Base-by-base conservation (phyloP, 2,329 filamentous ascomycete genomes). In the Lizonia empirigonia region DNA sequence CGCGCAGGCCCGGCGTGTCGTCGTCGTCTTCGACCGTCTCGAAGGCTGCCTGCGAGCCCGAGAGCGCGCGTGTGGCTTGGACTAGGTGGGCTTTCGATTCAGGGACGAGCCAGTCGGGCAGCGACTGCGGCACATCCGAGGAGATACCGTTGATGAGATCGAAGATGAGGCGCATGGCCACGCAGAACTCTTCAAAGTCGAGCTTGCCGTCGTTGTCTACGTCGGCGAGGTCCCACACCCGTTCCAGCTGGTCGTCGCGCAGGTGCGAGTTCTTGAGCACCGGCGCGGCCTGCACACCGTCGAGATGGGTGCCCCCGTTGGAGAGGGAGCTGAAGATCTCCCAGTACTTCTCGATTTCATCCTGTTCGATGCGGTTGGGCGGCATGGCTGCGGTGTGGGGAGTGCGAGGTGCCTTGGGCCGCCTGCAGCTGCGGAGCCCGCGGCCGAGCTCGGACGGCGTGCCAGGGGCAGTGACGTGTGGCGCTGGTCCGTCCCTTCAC, bases 141-240 rank as follows among this genome's bases (percentile, higher is more conserved):
- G 65, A 92, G 81, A 95, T 90, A 65, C 94, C 94, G 69, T 99
- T 99, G 64, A 99, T 86, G 60, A 97, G 79, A 73, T 99, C 94
- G 74, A 97, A 99, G 67, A 97, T 97, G 68, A 99, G 80, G 69
- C 94, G 85, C 94, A 99, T 99, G 30, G 92, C 94, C 51, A 99
- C 94, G 75, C 94, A 99, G 74, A 99, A 99, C 80, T 99, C 94
- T 78, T 99, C 94, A 78, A 99, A 99, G 77, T 99, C 94, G 46
- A 99, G 81, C 75, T 95, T 95, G 58, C 94, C 94, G 78, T 99
- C 94, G 65, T 92, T 92, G 76, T 99, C 94, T 55, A 99, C 91
- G 73, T 99, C 94, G 51, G 94, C 91, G 57, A 99, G 82, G 70
- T 99, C 94, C 94, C 94, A 99, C 57, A 99, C 90, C 65, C 87